Evolutionary conservation across 345 rosid genomes (phyloP).

Genomic region (Boechera divaricarpa): DNA sequence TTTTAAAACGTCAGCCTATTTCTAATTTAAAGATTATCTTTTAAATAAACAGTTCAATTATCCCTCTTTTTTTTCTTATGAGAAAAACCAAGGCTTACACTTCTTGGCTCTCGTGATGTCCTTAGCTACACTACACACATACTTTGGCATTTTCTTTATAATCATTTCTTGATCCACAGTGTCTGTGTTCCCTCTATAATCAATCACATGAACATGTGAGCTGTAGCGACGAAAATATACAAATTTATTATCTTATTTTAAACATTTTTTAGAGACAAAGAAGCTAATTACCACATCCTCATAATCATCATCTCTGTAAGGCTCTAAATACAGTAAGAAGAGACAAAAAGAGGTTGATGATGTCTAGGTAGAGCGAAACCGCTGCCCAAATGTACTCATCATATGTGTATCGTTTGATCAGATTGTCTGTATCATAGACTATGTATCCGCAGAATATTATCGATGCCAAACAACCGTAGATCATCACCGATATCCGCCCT

Average conservation of each 20-base stretch:
- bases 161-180: conserved; percentile 28
- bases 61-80: not conserved
- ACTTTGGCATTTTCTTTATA: conserved; percentile 31
- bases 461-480: conserved; percentile 73
- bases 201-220: conserved; percentile 29
- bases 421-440: conserved; percentile 77
- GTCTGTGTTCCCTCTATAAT: conserved; percentile 11
- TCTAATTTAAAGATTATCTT: not conserved
- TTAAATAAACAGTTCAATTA: no score
- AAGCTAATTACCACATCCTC: not conserved
- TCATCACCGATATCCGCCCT: conserved; percentile 66
- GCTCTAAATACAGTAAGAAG: conserved; percentile 73
- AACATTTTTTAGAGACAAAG: conserved; percentile 7
- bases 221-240: conserved; percentile 2
- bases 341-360: conserved; percentile 74
- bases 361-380: conserved; percentile 67
- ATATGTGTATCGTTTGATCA: conserved; percentile 73
- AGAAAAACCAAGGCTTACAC: not conserved
- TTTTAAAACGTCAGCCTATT: not conserved
- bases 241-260: not conserved
- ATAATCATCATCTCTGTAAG: conserved; percentile 43
- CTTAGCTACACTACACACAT: conserved; percentile 24
- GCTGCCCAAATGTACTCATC: conserved; percentile 94
- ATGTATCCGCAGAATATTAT: conserved; percentile 84
- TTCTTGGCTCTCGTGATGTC: conserved; percentile 26